phyloP scores from a whole-genome alignment of 176 grass and related monocot species.

The Poa annua region DNA sequence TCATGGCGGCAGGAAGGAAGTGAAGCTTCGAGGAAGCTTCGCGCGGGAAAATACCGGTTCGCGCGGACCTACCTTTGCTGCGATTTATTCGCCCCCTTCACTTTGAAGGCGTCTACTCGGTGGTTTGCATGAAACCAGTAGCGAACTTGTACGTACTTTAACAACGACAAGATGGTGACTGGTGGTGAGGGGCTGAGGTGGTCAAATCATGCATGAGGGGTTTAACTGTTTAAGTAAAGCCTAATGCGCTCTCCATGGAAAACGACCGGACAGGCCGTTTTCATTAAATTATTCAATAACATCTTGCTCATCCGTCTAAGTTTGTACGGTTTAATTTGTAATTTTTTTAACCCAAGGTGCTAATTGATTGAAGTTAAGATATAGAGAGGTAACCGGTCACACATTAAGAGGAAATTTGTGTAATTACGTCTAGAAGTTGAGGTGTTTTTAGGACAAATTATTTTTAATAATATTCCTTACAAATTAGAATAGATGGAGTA shows the following conservation, averaged over 20 bases:
- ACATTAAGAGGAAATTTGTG: too few relatives aligned
- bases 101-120: slow-evolving; percentile 25
- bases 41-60: slow-evolving; percentile 42
- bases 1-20: not conserved
- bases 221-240: not conserved
- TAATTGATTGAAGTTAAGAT: too few relatives aligned
- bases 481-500: too few relatives aligned
- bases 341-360: too few relatives aligned
- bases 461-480: too few relatives aligned
- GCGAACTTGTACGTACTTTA: slow-evolving; percentile 15
- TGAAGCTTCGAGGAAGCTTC: slow-evolving; percentile 61
- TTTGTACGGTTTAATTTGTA: too few relatives aligned
- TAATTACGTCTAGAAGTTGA: too few relatives aligned
- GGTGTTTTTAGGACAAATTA: too few relatives aligned
- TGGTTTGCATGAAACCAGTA: not conserved
- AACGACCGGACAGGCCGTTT: not conserved
- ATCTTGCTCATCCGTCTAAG: too few relatives aligned
- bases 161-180: slow-evolving; percentile 1
- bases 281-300: too few relatives aligned
- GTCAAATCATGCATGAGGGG: slow-evolving; percentile 7
- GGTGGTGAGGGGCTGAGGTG: not conserved
- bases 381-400: too few relatives aligned
- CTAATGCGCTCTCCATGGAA: not conserved
- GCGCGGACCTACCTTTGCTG: slow-evolving; percentile 3
- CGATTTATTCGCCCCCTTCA: not conserved